Percentiles rank a stretch among this genome's conserved stretches.
Evolutionary conservation across 805 yeast genomes (phyloP).

Genomic region (Hanseniaspora lachancei): DNA sequence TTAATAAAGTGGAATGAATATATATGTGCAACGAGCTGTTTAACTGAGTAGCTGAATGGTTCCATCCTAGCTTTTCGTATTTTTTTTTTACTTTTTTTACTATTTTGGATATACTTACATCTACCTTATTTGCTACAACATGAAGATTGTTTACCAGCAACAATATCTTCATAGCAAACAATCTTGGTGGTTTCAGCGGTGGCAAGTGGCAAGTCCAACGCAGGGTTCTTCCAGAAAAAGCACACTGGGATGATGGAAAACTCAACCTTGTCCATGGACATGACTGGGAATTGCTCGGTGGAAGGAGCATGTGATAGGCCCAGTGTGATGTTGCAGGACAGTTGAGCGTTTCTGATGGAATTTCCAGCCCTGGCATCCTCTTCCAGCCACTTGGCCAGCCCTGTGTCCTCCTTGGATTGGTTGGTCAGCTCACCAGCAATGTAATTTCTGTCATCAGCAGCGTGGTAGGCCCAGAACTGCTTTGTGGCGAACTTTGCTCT

Average conservation of each 20-base stretch:
- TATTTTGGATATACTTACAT: neutral
- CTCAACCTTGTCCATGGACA: constrained; percentile 71
- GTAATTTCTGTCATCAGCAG: constrained; percentile 54
- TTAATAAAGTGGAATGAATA: no score
- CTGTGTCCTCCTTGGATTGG: constrained; percentile 60
- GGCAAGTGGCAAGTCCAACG: constrained; percentile 63
- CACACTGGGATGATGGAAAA: constrained; percentile 57
- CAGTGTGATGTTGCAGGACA: constrained; percentile 70
- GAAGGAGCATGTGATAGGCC: constrained; percentile 75
- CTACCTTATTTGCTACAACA: neutral
- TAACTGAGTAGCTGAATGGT: no score
- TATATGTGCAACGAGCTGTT: no score
- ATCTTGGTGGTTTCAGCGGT: constrained; percentile 57
- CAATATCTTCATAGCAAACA: constrained; percentile 26
- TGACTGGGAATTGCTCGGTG: constrained; percentile 78
- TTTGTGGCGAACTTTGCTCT: constrained; percentile 67
- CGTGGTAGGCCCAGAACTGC: constrained; percentile 73
- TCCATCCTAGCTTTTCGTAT: no score
- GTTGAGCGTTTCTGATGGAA: constrained; percentile 56
- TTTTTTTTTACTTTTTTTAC: no score
- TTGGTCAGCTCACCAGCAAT: constrained; percentile 83
- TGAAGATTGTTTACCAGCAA: constrained; percentile 12
- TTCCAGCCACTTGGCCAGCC: constrained; percentile 53
- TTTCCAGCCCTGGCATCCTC: constrained; percentile 38
- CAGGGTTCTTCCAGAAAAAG: constrained; percentile 68